These are phyloP conservation scores for Pseudogymnoascus sp. DNA, from an alignment of 2,329 filamentous ascomycete genomes.

Conservation along the genomic window DNA sequence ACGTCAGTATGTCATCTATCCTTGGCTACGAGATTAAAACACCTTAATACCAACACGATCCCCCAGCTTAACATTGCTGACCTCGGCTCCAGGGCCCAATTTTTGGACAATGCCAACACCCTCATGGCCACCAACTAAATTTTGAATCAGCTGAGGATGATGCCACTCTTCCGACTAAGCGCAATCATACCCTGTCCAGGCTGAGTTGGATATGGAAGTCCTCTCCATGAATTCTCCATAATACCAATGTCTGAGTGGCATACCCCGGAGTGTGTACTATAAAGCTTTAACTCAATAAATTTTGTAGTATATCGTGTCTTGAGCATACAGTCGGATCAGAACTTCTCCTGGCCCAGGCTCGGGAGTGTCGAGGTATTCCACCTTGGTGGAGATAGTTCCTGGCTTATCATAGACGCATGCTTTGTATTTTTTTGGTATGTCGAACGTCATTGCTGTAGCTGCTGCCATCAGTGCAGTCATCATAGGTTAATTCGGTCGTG, in stretches of 20 bases:
- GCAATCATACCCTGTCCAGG: conserved; percentile 37
- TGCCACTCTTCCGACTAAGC: no score
- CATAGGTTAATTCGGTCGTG: no score
- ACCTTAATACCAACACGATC: conserved; percentile 61
- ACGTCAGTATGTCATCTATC: no score
- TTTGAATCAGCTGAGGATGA: no score
- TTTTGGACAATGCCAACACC: conserved; percentile 60
- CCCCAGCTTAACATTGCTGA: conserved; percentile 52
- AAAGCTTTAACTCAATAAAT: not conserved
- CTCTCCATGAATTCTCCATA: conserved; percentile 39
- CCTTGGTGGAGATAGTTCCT: conserved; percentile 56
- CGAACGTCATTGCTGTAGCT: conserved; percentile 18
- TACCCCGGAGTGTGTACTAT: conserved; percentile 55
- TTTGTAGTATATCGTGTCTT: no score
- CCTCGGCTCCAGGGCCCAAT: conserved; percentile 53
- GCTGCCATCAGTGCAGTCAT: no score
- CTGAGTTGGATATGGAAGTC: conserved; percentile 2
- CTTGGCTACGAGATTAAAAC: no score
- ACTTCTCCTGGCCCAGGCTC: conserved; percentile 58
- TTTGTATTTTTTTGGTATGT: conserved; percentile 53
- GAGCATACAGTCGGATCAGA: conserved; percentile 49
- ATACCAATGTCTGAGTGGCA: conserved; percentile 57
- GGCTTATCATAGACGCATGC: conserved; percentile 59
- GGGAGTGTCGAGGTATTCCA: conserved; percentile 56
- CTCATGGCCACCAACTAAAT: conserved; percentile 57